Evolutionary conservation across 768 basidiomycete genomes (phyloP).

Genomic region (Tulasnella sp.): DNA sequence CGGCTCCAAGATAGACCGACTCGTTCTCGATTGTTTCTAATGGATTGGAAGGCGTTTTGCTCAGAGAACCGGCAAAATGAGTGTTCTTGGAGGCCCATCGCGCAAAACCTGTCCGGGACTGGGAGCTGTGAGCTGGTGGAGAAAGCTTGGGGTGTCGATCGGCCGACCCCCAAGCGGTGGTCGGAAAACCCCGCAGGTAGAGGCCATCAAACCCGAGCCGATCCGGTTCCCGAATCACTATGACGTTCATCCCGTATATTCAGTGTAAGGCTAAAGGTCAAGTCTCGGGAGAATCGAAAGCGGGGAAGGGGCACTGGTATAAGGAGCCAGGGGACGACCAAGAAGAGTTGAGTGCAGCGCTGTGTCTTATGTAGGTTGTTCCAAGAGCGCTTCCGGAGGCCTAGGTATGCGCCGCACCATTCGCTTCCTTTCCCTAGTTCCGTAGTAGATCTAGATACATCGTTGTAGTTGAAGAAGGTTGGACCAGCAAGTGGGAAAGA

Average conservation of each 20-base stretch:
- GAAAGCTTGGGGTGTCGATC: constrained; percentile 1
- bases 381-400: no score
- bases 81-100: constrained; percentile 12
- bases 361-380: no score
- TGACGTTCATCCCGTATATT: no score
- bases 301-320: neutral
- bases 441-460: no score
- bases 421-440: no score
- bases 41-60: neutral
- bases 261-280: neutral
- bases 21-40: neutral
- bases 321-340: neutral
- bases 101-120: constrained; percentile 2
- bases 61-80: neutral
- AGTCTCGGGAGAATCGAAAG: neutral
- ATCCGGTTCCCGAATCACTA: neutral
- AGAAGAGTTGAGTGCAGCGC: neutral
- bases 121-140: neutral
- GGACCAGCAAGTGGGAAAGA: no score
- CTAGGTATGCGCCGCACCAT: no score
- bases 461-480: no score
- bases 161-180: neutral
- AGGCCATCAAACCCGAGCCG: neutral
- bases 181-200: neutral
- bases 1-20: neutral